These are phyloP conservation scores for Phytophthora uliginosa DNA, from an alignment of 352 stramenopile species.

Conservation along the genomic window DNA sequence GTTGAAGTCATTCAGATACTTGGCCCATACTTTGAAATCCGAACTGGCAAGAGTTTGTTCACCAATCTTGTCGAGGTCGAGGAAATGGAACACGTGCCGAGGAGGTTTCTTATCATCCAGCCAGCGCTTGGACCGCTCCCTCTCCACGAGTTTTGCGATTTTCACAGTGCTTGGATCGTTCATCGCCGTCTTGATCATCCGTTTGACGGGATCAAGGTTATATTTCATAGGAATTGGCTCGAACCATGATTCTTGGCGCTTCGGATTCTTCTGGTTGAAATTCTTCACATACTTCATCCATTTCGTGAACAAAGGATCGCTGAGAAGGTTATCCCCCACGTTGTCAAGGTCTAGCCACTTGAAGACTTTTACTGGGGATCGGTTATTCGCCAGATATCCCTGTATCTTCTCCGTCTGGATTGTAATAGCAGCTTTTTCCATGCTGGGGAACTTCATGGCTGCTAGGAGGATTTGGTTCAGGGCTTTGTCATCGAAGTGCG, in stretches of 20 bases:
- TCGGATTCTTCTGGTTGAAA: background rate
- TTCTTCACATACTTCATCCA: background rate
- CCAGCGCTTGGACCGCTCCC: background rate
- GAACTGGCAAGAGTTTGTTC: background rate
- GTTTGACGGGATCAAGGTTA: background rate
- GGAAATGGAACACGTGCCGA: background rate
- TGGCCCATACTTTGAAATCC: background rate
- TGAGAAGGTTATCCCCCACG: background rate
- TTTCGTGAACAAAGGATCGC: background rate
- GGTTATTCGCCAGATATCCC: background rate
- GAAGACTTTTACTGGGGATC: background rate
- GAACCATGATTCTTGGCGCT: background rate
- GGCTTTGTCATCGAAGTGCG: no score
- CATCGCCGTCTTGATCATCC: background rate
- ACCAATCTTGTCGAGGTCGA: background rate
- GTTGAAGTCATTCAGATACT: slow-evolving; percentile 3
- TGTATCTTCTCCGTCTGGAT: background rate
- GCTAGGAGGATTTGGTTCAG: no score
- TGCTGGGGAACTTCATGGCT: no score
- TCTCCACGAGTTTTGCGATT: background rate
- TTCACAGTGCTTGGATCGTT: background rate
- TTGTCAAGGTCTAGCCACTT: background rate
- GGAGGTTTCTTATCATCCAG: background rate
- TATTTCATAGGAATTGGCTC: background rate
- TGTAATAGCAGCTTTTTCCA: background rate